phyloP scores from a whole-genome alignment of 768 basidiomycete genomes.

The Pleurotus eryngii region DNA sequence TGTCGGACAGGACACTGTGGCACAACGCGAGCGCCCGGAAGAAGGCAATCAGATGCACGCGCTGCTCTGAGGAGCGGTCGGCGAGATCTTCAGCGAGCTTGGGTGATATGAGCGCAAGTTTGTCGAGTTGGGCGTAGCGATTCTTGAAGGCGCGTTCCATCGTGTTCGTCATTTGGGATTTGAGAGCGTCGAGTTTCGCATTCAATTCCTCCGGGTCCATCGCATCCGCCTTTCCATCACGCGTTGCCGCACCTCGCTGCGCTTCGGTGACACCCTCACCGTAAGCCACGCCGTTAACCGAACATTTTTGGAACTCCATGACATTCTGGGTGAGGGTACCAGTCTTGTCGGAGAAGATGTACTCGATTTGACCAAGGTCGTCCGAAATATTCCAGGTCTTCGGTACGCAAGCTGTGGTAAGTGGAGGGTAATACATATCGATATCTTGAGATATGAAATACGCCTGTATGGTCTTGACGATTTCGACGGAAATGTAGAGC shows the following conservation, averaged over 20 bases:
- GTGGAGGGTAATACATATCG: conserved; percentile 92
- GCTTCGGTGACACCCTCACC: conserved; percentile 97
- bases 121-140: conserved; percentile 74
- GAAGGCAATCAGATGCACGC: conserved; percentile 71
- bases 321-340: conserved; percentile 96
- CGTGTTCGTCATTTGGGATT: conserved; percentile 70
- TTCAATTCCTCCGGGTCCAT: conserved; percentile 71
- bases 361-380: conserved; percentile 98
- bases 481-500: conserved; percentile 95
- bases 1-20: conserved; percentile 86
- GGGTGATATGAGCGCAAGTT: conserved; percentile 85
- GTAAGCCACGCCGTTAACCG: conserved; percentile 77
- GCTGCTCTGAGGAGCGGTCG: conserved; percentile 57
- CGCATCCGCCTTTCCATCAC: conserved; percentile 67
- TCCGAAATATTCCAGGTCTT: conserved; percentile 99
- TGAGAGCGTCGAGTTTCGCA: conserved; percentile 59
- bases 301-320: conserved; percentile 98
- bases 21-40: conserved; percentile 95
- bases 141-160: conserved; percentile 87
- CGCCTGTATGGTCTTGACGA: conserved; percentile 97
- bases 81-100: conserved; percentile 77
- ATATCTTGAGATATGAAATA: conserved; percentile 95
- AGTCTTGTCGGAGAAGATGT: conserved; percentile 86
- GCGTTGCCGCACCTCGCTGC: conserved; percentile 84
- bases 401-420: conserved; percentile 86